Conservation (phyloP, 2,329 filamentous ascomycete species). For the Dothidotthia symphoricarpi region DNA sequence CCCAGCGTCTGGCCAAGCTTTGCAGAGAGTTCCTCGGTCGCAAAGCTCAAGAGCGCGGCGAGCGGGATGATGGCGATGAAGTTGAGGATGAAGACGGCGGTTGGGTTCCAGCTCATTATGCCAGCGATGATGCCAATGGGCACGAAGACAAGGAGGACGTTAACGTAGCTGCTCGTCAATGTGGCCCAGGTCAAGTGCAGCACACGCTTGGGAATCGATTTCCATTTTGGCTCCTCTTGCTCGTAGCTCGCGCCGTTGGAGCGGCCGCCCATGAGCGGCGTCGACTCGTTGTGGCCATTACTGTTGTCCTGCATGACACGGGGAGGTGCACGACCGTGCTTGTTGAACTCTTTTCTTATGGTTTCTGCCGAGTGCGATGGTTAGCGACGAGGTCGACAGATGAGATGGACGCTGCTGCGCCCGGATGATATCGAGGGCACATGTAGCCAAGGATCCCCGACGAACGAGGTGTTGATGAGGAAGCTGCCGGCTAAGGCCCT, state of each 20-base stretch:
- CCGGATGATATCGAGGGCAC: too few species aligned
- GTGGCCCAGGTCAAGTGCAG: slow-evolving; percentile 44
- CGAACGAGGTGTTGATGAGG: too few species aligned
- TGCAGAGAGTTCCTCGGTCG: slow-evolving; percentile 72
- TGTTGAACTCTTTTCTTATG: slow-evolving; percentile 37
- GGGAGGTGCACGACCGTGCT: slow-evolving; percentile 25
- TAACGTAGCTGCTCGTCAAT: slow-evolving; percentile 58
- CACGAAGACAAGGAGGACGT: slow-evolving; percentile 70
- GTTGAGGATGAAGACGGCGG: slow-evolving; percentile 71
- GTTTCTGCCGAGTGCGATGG: slow-evolving; percentile 27
- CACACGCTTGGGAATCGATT: slow-evolving; percentile 32
- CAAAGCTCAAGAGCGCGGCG: slow-evolving; percentile 71
- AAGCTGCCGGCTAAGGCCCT: too few species aligned
- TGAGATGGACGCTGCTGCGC: too few species aligned
- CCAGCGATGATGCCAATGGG: slow-evolving; percentile 71
- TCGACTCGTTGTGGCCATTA: slow-evolving; percentile 33
- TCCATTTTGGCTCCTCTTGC: slow-evolving; percentile 28
- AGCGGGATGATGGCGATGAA: slow-evolving; percentile 79
- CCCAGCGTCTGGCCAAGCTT: slow-evolving; percentile 73
- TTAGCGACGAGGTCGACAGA: slow-evolving; percentile 31
- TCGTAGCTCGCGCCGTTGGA: slow-evolving; percentile 3
- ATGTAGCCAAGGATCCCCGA: too few species aligned
- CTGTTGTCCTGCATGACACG: slow-evolving; percentile 23
- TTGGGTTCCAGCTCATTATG: slow-evolving; percentile 60
- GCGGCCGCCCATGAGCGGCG: slow-evolving; percentile 29